Evolutionary conservation across 352 stramenopile genomes (phyloP).

Genomic region (Thalassiosira sp.): DNA sequence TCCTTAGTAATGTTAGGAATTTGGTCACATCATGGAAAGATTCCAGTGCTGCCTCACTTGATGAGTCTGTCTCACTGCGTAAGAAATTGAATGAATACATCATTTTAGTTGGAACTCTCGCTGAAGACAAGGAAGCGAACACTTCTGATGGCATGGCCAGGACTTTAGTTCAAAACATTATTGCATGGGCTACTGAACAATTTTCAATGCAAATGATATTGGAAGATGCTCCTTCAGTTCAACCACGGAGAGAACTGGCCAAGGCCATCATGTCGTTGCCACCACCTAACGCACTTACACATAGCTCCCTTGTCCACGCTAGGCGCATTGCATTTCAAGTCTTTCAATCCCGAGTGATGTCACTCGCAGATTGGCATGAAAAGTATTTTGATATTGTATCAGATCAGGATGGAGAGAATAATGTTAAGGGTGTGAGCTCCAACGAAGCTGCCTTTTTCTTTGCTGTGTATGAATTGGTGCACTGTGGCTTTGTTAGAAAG

Average conservation of each 20-base stretch:
- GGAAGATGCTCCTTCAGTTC: slow-evolving; percentile 1
- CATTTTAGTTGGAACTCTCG: slow-evolving; percentile 34
- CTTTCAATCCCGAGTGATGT: slow-evolving; percentile 40
- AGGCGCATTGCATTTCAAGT: slow-evolving; percentile 40
- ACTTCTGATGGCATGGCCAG: slow-evolving; percentile 5
- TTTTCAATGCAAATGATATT: slow-evolving; percentile 13
- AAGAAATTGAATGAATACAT: slow-evolving; percentile 46
- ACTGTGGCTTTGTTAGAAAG: slow-evolving; percentile 50
- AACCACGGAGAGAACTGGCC: slow-evolving; percentile 48
- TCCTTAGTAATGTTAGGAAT: slow-evolving; percentile 24
- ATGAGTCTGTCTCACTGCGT: not conserved
- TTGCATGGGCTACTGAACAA: slow-evolving; percentile 18
- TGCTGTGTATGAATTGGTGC: slow-evolving; percentile 41
- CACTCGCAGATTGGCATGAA: slow-evolving; percentile 45
- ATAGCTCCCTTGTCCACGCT: slow-evolving; percentile 17
- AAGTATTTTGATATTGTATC: slow-evolving; percentile 45
- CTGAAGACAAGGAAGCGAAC: slow-evolving; percentile 6
- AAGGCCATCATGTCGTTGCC: slow-evolving; percentile 16
- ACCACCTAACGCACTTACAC: not conserved
- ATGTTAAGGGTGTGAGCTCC: slow-evolving; percentile 6
- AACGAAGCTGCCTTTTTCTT: slow-evolving; percentile 48
- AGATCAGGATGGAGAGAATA: slow-evolving; percentile 6
- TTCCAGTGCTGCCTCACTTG: not conserved
- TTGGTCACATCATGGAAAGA: slow-evolving; percentile 8
- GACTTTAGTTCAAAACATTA: slow-evolving; percentile 29